Evolutionary conservation across 345 rosid genomes (phyloP).

Genomic region (Fremontodendron californicum): DNA sequence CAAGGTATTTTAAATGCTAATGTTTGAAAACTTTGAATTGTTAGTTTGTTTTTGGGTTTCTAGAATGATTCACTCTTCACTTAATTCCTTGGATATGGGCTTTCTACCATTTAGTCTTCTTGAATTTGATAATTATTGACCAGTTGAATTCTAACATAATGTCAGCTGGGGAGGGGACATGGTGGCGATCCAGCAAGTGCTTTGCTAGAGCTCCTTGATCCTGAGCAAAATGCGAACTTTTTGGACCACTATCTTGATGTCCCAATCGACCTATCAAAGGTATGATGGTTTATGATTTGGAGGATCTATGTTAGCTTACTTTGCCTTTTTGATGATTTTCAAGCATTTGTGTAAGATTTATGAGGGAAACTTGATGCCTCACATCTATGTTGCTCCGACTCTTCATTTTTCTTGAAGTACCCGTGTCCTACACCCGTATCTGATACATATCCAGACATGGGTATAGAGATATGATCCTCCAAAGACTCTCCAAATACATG

Average conservation of each 20-base stretch:
- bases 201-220: conserved; percentile 96
- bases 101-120: not conserved
- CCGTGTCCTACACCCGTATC: too few species aligned
- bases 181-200: conserved; percentile 99
- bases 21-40: not conserved
- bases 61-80: not conserved
- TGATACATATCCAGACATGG: too few species aligned
- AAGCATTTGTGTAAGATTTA: not conserved
- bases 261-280: conserved; percentile 95
- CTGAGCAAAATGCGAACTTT: conserved; percentile 98
- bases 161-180: conserved; percentile 95
- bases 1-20: conserved; percentile 53
- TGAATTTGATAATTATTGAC: not conserved
- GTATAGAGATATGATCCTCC: too few species aligned
- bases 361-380: not conserved
- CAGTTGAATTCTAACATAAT: conserved; percentile 7
- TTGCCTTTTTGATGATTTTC: not conserved
- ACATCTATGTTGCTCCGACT: too few species aligned
- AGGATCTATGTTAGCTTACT: not conserved
- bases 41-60: conserved; percentile 6
- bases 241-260: conserved; percentile 99
- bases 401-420: too few species aligned
- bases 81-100: not conserved
- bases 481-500: too few species aligned
- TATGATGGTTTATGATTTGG: conserved; percentile 12